A percentile compares a stretch with the other conserved stretches of the same genome.
Conservation (phyloP, 768 basidiomycete genomes). For the Hemileccinum impolitum region DNA sequence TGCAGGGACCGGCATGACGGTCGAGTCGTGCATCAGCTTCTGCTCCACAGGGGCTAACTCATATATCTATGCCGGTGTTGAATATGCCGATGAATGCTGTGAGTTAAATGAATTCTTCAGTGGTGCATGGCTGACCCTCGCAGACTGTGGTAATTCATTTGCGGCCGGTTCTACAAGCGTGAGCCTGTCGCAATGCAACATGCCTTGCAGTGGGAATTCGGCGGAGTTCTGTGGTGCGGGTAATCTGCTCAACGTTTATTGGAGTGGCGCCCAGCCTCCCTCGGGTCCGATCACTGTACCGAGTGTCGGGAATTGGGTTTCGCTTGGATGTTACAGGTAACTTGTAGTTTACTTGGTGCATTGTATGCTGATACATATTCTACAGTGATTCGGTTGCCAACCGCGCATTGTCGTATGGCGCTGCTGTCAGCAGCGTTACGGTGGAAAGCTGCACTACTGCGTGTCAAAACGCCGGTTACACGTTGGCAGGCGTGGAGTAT, state of each 20-base stretch:
- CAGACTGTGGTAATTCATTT: constrained; percentile 64
- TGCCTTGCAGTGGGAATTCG: constrained; percentile 57
- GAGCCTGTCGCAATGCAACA: constrained; percentile 53
- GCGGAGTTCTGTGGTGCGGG: constrained; percentile 60
- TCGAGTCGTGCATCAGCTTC: constrained; percentile 46
- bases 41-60: constrained; percentile 34
- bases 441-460: constrained; percentile 48
- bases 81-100: constrained; percentile 68
- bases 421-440: constrained; percentile 40
- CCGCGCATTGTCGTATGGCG: constrained; percentile 33
- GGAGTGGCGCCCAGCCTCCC: constrained; percentile 57
- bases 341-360: constrained; percentile 5
- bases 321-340: constrained; percentile 74
- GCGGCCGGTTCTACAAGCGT: constrained; percentile 44
- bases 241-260: constrained; percentile 58
- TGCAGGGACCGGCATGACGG: constrained; percentile 55
- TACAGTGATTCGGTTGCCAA: constrained; percentile 33
- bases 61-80: constrained; percentile 67
- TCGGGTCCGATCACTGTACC: constrained; percentile 48
- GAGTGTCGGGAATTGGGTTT: constrained; percentile 60
- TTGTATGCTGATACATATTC: background rate
- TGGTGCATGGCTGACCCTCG: background rate
- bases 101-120: constrained; percentile 20
- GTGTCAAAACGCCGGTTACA: constrained; percentile 41
- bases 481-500: constrained; percentile 44